Base-by-base conservation (phyloP, 73 alveolate species). In the Paramecium primaurelia region DNA sequence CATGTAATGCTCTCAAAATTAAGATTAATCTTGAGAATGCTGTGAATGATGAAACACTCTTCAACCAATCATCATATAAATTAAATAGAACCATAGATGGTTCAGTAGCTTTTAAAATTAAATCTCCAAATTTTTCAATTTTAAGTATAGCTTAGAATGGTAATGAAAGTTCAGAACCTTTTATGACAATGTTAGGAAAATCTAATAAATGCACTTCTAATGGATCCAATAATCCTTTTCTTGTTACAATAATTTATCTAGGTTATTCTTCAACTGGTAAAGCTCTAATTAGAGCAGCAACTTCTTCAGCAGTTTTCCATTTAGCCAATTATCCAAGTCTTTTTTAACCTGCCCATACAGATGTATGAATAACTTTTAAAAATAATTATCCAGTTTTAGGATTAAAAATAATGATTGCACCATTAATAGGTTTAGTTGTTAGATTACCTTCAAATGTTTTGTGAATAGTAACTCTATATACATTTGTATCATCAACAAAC, bases 261-360 rank as follows among this genome's bases (percentile, higher is more conserved):
- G 99, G 99, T 94, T 99, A 98, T 93, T 99, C 99, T 92, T 99
- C 99, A 59, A 98, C 99, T 45, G 99, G 99, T 86, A 99, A 87
- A 42, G 99, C 98, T 95, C 99, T 96, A 92, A 99, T 99, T 92
- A 99, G 95, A 14, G 99, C 99, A 34, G 99, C 99, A 36, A 99
- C 99, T 96, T 99, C 99, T 95, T 99, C 99, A 2, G 99, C 99
- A 0, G 99, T 99, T 94, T 99, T 99, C 99, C 99, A 99, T 92
- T 99, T 99, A 34, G 99, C 99, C 93, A 99, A 96, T 96, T 99
- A 99, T 32, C 99, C 98, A 77, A 98, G 97, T 84, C 99, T 97
- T 94, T 99, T 99, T 94, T 99, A 98, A 0, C 99, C 99, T 59
- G 99, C 99, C 99, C 99, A 99, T 45, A 99, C 99, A 8, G 99